These are phyloP conservation scores for Gremmenia infestans DNA, from an alignment of 2,329 filamentous ascomycete genomes.

Conservation along the genomic window DNA sequence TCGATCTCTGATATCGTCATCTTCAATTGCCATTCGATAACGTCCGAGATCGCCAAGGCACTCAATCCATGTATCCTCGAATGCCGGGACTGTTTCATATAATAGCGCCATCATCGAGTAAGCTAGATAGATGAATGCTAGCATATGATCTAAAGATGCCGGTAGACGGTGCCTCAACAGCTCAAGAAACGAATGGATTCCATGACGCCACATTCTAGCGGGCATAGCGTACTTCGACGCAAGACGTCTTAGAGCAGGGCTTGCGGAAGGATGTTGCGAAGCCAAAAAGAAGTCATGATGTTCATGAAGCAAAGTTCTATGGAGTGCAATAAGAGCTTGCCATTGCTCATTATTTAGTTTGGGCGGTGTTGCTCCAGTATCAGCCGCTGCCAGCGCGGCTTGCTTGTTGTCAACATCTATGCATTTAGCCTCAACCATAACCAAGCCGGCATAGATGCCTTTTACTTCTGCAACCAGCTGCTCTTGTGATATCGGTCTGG, in stretches of 20 bases:
- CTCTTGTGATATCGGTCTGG: slow-evolving; percentile 36
- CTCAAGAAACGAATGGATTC: slow-evolving; percentile 81
- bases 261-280: slow-evolving; percentile 78
- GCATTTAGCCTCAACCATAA: slow-evolving; percentile 83
- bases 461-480: slow-evolving; percentile 29
- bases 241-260: slow-evolving; percentile 58
- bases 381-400: slow-evolving; percentile 46
- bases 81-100: slow-evolving; percentile 77
- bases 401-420: slow-evolving; percentile 73
- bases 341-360: slow-evolving; percentile 65
- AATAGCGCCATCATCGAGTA: slow-evolving; percentile 88
- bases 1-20: slow-evolving; percentile 64
- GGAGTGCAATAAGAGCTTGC: slow-evolving; percentile 77
- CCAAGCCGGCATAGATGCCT: slow-evolving; percentile 70
- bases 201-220: slow-evolving; percentile 87
- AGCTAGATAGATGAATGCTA: slow-evolving; percentile 81
- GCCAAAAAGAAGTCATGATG: slow-evolving; percentile 85
- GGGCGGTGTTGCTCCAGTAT: slow-evolving; percentile 32
- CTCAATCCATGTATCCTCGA: slow-evolving; percentile 81
- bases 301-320: slow-evolving; percentile 75
- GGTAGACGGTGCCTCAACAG: slow-evolving; percentile 70
- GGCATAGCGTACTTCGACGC: slow-evolving; percentile 87
- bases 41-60: slow-evolving; percentile 82
- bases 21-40: slow-evolving; percentile 87
- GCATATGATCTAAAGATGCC: slow-evolving; percentile 77